Evolutionary conservation across 2,329 filamentous ascomycete genomes (phyloP).

Genomic region (Penicillium sp.): DNA sequence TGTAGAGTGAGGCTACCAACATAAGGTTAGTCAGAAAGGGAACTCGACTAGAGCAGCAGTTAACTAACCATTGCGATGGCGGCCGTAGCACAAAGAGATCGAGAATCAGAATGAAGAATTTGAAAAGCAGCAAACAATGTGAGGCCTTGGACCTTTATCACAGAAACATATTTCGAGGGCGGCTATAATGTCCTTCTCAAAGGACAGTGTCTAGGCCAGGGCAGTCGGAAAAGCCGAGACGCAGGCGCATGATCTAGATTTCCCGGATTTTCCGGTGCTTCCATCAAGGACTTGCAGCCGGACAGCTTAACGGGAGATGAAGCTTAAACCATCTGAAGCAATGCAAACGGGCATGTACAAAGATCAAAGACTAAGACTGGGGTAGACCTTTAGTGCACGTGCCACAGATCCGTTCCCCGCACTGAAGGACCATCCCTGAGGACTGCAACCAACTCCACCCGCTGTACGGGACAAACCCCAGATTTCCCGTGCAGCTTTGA

Average conservation of each 20-base stretch:
- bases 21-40: neutral
- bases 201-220: neutral
- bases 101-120: neutral
- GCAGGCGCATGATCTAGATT: neutral
- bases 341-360: too few species aligned
- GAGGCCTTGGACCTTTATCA: neutral
- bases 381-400: too few species aligned
- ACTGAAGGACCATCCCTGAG: neutral
- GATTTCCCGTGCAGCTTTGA: neutral
- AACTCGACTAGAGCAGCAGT: neutral
- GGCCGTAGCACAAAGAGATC: neutral
- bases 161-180: neutral
- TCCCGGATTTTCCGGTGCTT: neutral
- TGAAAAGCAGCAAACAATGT: neutral
- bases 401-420: neutral
- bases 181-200: neutral
- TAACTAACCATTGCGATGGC: neutral
- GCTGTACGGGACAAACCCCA: neutral
- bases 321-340: too few species aligned
- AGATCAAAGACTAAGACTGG: too few species aligned
- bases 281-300: neutral
- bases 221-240: neutral
- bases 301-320: neutral
- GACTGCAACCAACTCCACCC: neutral
- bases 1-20: neutral